These are phyloP conservation scores for Paecilomyces niveus DNA, from an alignment of 2,329 filamentous ascomycete genomes.

Conservation along the genomic window DNA sequence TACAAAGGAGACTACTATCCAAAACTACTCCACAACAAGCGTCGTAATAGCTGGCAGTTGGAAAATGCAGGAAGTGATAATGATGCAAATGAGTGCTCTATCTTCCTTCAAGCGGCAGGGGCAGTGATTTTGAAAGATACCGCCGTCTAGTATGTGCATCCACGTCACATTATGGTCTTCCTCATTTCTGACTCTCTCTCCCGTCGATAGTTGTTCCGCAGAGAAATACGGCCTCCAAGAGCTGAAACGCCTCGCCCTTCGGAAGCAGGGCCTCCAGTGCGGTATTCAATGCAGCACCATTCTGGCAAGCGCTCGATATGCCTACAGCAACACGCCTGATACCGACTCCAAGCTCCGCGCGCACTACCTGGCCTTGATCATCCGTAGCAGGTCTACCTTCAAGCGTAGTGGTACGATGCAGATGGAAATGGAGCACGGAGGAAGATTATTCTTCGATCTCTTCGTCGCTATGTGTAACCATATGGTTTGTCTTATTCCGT, in stretches of 20 bases:
- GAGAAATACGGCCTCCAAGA: conserved; percentile 77
- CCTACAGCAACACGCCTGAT: conserved; percentile 82
- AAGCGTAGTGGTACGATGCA: conserved; percentile 95
- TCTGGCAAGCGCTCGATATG: conserved; percentile 77
- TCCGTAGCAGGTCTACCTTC: conserved; percentile 78
- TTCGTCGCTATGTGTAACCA: conserved; percentile 93
- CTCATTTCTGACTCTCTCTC: background rate
- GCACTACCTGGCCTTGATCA: conserved; percentile 88
- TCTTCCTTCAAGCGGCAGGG: conserved; percentile 60
- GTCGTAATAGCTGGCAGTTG: conserved; percentile 72
- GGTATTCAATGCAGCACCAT: conserved; percentile 82
- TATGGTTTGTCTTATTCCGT: conserved; percentile 51
- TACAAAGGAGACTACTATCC: conserved; percentile 94
- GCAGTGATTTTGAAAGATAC: conserved; percentile 77
- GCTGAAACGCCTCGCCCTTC: conserved; percentile 73
- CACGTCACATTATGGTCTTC: background rate
- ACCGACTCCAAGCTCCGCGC: conserved; percentile 84
- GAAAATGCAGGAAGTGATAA: conserved; percentile 48
- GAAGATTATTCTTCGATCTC: conserved; percentile 84
- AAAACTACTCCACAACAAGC: conserved; percentile 73
- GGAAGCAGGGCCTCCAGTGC: conserved; percentile 83
- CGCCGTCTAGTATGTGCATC: conserved; percentile 63
- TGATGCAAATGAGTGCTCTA: conserved; percentile 52
- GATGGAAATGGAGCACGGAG: conserved; percentile 83
- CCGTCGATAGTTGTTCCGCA: conserved; percentile 58